Base-by-base conservation (phyloP, 371 early-diverging fungal species). In the Zychaea mexicana region DNA sequence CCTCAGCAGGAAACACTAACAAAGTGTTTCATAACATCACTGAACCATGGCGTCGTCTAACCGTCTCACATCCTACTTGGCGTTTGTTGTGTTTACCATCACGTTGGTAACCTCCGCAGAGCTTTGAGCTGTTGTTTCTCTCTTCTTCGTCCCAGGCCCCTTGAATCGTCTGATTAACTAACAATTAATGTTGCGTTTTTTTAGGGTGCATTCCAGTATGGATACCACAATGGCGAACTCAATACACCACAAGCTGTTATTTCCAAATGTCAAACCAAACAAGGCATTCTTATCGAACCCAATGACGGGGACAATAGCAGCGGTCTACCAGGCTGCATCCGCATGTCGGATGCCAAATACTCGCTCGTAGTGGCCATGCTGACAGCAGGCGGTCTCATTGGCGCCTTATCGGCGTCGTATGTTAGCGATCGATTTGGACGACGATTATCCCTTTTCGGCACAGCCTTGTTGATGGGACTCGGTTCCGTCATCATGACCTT, bases 181-280 rank as follows among this genome's bases (percentile, higher is more conserved):
- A 24, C 19, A 36, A 36, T 15, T 36, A 42, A 42, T 42, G 17
- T 12, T n/a, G 8, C 55, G 57, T 36, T 53, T 45, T 28, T 52
- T 47, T 55, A 67, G 75, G 81, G 85, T 22, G 84, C 93, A 8
- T 88, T 94, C 54, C 93, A 92, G 63, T 94, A 83, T 74, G 94
- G 94, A 9, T 93, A 90, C 64, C 90, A 92, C 70, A 90, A 90
- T 62, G 92, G 92, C 2, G 93, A 91, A 73, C 82, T 93, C 28
- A 92, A 92, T 65, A 91, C 88, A 19, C 92, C 92, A 7, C 85
- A 90, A 61, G 63, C 78, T 31, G 85, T 90, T 45, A 92, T 94
- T 39, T 81, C 90, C 0, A 76, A 84, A 62, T 90, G 92, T 57
- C 70, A 76, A 56, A 62, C 52, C 31, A 62, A 62, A 47, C 26